phyloP scores from a whole-genome alignment of 2,329 filamentous ascomycete species.

The Paraconiothyrium sp. region DNA sequence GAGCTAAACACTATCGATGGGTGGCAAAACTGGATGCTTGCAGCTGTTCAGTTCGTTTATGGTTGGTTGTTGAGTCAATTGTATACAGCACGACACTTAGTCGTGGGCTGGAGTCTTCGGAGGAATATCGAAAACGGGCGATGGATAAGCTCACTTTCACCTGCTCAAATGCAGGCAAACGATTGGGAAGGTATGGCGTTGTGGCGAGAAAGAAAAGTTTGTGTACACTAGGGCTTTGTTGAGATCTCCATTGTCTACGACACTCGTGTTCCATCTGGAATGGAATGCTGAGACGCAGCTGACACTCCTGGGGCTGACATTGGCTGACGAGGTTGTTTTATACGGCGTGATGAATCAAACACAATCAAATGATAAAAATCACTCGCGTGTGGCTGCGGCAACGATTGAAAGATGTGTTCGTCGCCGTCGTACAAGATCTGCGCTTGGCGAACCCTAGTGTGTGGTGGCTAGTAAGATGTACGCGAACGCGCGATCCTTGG shows the following conservation, averaged over 20 bases:
- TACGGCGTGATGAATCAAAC: not conserved
- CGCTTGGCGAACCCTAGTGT: not conserved
- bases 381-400: not conserved
- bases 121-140: not conserved
- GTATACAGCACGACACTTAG: not conserved
- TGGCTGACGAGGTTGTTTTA: not conserved
- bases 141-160: not conserved
- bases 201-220: constrained; percentile 5
- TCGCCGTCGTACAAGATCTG: constrained; percentile 1
- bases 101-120: not conserved
- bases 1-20: not conserved
- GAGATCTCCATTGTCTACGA: not conserved
- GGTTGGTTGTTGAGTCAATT: not conserved
- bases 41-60: not conserved
- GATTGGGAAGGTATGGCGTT: not conserved
- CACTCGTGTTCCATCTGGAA: not conserved
- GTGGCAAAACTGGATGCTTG: not conserved
- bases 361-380: not conserved
- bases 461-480: constrained; percentile 3
- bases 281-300: not conserved
- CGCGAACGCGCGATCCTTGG: constrained; percentile 9
- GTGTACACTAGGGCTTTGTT: not conserved
- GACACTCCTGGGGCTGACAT: not conserved
- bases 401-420: not conserved
- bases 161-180: not conserved